phyloP scores from a whole-genome alignment of 2,329 filamentous ascomycete species.

The Didymella pomorum region DNA sequence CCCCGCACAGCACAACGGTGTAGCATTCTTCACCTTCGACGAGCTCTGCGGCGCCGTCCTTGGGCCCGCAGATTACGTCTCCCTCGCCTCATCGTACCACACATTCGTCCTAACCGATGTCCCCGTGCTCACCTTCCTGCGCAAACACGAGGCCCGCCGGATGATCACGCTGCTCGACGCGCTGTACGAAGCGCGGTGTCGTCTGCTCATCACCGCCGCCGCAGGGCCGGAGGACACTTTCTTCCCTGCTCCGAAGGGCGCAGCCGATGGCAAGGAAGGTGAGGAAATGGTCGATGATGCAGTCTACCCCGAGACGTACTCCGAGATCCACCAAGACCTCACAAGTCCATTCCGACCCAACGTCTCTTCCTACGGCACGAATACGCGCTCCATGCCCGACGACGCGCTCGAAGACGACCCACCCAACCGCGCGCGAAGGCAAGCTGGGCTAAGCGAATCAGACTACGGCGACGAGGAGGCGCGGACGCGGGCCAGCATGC shows the following conservation, averaged over 20 bases:
- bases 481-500: not conserved
- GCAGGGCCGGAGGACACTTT: slow-evolving; percentile 77
- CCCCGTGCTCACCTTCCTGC: slow-evolving; percentile 70
- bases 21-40: slow-evolving; percentile 71
- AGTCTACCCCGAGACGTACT: slow-evolving; percentile 70
- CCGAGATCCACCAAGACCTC: slow-evolving; percentile 80
- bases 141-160: slow-evolving; percentile 82
- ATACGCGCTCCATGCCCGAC: slow-evolving; percentile 46
- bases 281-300: slow-evolving; percentile 55
- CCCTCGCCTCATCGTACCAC: slow-evolving; percentile 79
- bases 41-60: slow-evolving; percentile 70
- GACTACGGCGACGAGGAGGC: slow-evolving; percentile 18
- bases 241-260: slow-evolving; percentile 63
- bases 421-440: slow-evolving; percentile 52
- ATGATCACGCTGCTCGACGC: slow-evolving; percentile 84
- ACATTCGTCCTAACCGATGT: slow-evolving; percentile 77
- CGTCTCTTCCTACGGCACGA: slow-evolving; percentile 67
- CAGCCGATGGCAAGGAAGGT: not conserved
- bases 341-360: slow-evolving; percentile 82
- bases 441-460: slow-evolving; percentile 1
- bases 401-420: slow-evolving; percentile 61
- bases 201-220: slow-evolving; percentile 72
- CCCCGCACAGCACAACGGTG: slow-evolving; percentile 64
- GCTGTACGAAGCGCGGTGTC: slow-evolving; percentile 78
- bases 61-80: slow-evolving; percentile 84